These are phyloP conservation scores for Alternaria ethzedia DNA, from an alignment of 2,329 filamentous ascomycete genomes.

Conservation along the genomic window DNA sequence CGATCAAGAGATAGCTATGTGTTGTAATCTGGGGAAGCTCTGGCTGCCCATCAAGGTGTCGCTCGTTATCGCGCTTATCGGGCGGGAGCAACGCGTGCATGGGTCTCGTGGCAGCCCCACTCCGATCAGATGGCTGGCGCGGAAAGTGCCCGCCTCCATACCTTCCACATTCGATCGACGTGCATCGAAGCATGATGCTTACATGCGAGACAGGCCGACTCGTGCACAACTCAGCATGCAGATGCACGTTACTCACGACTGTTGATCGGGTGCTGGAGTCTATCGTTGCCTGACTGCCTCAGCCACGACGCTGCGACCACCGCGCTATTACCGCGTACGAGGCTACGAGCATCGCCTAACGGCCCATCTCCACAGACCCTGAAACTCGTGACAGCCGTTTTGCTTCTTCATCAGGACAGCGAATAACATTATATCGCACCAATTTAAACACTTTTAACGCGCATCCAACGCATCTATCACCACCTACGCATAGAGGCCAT, in stretches of 20 bases:
- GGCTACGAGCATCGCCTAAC: background rate
- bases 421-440: background rate
- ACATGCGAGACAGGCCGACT: background rate
- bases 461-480: background rate
- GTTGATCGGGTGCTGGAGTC: background rate
- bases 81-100: conserved; percentile 18
- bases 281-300: background rate
- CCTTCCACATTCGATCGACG: background rate
- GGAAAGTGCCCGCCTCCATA: background rate
- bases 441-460: background rate
- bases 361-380: background rate
- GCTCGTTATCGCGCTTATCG: conserved; percentile 27
- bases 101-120: conserved; percentile 23
- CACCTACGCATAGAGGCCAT: background rate
- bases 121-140: conserved; percentile 11
- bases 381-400: conserved; percentile 7
- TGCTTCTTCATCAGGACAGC: conserved; percentile 1
- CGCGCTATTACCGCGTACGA: background rate
- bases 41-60: conserved; percentile 20
- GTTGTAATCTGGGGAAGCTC: conserved; percentile 7
- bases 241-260: background rate
- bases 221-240: background rate
- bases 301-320: background rate
- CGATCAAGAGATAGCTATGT: background rate
- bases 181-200: background rate